Evolutionary conservation across 2,329 filamentous ascomycete genomes (phyloP).

Genomic region (Trichoderma aggressivum): DNA sequence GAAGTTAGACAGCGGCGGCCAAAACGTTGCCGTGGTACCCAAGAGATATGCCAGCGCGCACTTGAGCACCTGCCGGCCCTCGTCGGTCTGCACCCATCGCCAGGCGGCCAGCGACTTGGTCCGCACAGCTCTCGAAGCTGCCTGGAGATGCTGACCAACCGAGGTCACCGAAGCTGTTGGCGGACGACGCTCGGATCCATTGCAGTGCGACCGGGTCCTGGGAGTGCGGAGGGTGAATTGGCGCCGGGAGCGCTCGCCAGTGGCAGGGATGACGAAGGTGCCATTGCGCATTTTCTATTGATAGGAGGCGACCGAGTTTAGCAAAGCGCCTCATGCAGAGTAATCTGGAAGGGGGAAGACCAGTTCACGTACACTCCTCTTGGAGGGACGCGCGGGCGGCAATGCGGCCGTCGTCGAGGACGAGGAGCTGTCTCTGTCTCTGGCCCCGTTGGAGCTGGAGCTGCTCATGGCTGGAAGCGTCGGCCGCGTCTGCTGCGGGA

Average conservation of each 20-base stretch:
- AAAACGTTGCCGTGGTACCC: constrained; percentile 82
- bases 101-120: constrained; percentile 41
- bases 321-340: constrained; percentile 1
- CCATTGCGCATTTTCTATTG: constrained; percentile 72
- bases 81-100: constrained; percentile 65
- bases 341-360: constrained; percentile 4
- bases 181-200: constrained; percentile 21
- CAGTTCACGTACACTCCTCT: constrained; percentile 41
- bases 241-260: constrained; percentile 78
- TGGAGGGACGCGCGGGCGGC: constrained; percentile 44
- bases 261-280: constrained; percentile 81
- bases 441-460: constrained; percentile 30
- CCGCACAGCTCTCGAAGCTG: constrained; percentile 21
- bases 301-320: neutral
- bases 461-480: constrained; percentile 43
- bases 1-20: constrained; percentile 66
- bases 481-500: constrained; percentile 19
- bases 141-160: constrained; percentile 20
- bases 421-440: constrained; percentile 28
- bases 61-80: constrained; percentile 79
- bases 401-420: constrained; percentile 34
- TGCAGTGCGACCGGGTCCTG: constrained; percentile 28
- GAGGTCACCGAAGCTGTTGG: constrained; percentile 21
- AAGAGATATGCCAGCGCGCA: constrained; percentile 87
- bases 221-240: constrained; percentile 70